Conservation (phyloP, 2,329 filamentous ascomycete genomes). For the Paecilomyces sp. region DNA sequence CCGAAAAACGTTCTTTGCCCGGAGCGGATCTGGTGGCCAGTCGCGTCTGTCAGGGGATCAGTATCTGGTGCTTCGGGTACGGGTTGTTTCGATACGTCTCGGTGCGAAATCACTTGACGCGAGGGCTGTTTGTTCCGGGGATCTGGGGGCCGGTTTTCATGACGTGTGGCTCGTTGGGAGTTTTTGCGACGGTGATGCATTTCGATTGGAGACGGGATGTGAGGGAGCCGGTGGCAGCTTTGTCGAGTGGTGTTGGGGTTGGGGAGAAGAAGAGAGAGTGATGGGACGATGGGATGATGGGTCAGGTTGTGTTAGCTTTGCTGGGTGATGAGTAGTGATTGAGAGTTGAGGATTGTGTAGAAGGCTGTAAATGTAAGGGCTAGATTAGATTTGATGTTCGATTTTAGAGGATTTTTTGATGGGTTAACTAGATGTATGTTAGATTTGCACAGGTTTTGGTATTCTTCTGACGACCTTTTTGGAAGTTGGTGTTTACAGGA, state of each 20-base stretch:
- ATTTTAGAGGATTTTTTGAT: too few species aligned
- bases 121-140: slow-evolving; percentile 19
- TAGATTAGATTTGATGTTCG: too few species aligned
- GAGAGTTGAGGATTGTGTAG: too few species aligned
- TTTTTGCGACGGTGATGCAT: slow-evolving; percentile 7
- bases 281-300: too few species aligned
- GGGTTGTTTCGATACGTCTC: slow-evolving; percentile 20
- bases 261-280: neutral
- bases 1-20: neutral
- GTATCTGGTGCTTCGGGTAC: slow-evolving; percentile 21
- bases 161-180: slow-evolving; percentile 13
- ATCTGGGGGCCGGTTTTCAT: slow-evolving; percentile 24
- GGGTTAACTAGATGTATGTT: too few species aligned
- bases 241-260: neutral
- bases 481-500: too few species aligned
- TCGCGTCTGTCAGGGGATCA: slow-evolving; percentile 16
- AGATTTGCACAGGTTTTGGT: too few species aligned
- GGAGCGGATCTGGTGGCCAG: slow-evolving; percentile 7
- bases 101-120: slow-evolving; percentile 15
- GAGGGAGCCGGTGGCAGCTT: neutral
- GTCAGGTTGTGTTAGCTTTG: too few species aligned
- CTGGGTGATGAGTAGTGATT: too few species aligned
- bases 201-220: neutral
- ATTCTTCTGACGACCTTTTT: too few species aligned
- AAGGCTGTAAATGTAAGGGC: too few species aligned